Evolutionary conservation across 495 filamentous ascomycete species (phyloP), one percentile per base, ranked within the genome.

Genomic region (Neurospora sp.): DNA sequence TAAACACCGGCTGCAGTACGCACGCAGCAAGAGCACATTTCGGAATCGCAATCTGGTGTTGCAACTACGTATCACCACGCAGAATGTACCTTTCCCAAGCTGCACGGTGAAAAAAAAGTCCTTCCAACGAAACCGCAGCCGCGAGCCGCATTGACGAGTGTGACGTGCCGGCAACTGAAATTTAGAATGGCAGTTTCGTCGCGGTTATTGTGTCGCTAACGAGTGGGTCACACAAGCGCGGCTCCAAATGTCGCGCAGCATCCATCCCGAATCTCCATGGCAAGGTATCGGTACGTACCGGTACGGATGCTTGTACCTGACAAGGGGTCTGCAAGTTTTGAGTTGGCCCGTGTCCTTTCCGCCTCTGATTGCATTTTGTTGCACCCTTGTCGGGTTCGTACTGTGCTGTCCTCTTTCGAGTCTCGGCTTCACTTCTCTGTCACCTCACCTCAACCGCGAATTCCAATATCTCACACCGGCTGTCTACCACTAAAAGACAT

Each of bases 121-220:
- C 27, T 61, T 35, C 12, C 27, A 31, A 61, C 53, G 5, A 31
- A 31, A 61, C 6, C 11, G 22, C 22, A 59, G 22, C 22, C 48
- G 48, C 22, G 12, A 61, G 48, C 48, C 48, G 53, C 53, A 61
- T 61, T 31, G 12, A 61, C 53, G 53, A 61, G 27, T 31, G 22
- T 16, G 48, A 59, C 22, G 22, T 59, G 22, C 48, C 48, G 48
- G 48, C 22, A 59, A 59, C 48, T 31, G 48, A 59, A 59, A 27
- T 59, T 16, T 59, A 6, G 48, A 31, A 27, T 53, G 46, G 46
- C 46, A 46, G 46, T 53, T 71, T 38, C 70, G 71, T 31, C 70
- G 73, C 72, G 74, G 74, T 65, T 77, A 46, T 73, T 73, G 71
- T 69, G 73, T 74, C 69, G 69, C 53, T 74, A n/a, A 59, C 2